phyloP scores from a whole-genome alignment of 73 alveolate species.

The Symbiodinium natans region DNA sequence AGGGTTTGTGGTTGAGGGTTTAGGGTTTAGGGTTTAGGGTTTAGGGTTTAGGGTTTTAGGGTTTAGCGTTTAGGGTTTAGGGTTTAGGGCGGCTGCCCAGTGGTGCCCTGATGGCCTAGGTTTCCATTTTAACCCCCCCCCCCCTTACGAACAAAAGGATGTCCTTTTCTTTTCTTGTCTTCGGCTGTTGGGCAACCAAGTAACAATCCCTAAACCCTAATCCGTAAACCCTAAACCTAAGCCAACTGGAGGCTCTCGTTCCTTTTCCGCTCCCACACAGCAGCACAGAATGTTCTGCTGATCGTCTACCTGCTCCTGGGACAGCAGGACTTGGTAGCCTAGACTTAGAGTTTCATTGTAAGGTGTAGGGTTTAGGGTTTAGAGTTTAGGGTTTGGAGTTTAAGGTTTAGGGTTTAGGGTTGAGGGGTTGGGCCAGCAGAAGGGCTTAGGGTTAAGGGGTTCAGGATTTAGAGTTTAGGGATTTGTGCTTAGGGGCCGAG shows the following conservation, averaged over 20 bases:
- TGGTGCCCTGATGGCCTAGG: too few relatives aligned
- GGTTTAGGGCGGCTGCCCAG: too few relatives aligned
- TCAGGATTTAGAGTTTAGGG: background rate
- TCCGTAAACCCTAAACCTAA: background rate
- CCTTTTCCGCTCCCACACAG: slow-evolving; percentile 71
- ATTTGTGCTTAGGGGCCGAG: background rate
- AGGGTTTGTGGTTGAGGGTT: too few relatives aligned
- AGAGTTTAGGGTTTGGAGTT: background rate
- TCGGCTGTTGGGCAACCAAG: too few relatives aligned
- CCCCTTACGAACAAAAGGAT: too few relatives aligned
- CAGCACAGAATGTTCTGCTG: slow-evolving; percentile 69
- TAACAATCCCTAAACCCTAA: too few relatives aligned
- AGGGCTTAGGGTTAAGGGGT: background rate
- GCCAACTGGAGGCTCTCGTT: slow-evolving; percentile 25
- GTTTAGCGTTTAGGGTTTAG: too few relatives aligned
- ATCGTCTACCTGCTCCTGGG: slow-evolving; percentile 49
- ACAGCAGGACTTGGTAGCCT: too few relatives aligned
- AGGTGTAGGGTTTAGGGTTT: background rate
- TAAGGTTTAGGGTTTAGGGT: background rate
- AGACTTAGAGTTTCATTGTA: too few relatives aligned
- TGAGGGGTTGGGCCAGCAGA: background rate
- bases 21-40: background rate
- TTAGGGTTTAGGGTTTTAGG: too few relatives aligned
- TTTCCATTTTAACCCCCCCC: too few relatives aligned
- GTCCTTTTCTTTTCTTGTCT: too few relatives aligned